phyloP scores from a whole-genome alignment of 2,329 filamentous ascomycete genomes.

The Diaporthe sp. region DNA sequence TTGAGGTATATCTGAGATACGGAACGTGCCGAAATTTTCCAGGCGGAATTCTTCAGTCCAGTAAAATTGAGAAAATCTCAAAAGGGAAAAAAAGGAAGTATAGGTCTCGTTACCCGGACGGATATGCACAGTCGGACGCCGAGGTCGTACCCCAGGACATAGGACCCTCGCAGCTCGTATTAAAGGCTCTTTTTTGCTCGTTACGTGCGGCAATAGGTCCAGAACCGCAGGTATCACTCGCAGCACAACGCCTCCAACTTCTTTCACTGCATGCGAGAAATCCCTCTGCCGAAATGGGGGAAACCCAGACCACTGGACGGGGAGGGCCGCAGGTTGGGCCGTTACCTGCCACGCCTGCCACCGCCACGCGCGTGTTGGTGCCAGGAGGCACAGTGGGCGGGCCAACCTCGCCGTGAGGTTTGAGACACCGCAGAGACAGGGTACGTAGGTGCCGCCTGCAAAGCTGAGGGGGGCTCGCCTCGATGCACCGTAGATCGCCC shows the following conservation, averaged over 20 bases:
- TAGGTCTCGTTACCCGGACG: background rate
- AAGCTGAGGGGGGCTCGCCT: background rate
- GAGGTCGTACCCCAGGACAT: constrained; percentile 5
- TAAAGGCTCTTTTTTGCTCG: background rate
- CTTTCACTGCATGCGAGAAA: background rate
- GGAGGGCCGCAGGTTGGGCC: background rate
- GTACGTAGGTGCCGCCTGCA: background rate
- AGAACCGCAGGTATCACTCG: background rate
- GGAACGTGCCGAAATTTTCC: background rate
- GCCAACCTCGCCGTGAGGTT: constrained; percentile 15
- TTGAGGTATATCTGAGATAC: background rate
- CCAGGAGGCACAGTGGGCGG: constrained; percentile 2
- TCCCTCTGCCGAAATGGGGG: background rate
- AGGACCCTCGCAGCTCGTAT: constrained; percentile 11
- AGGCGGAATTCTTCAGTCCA: background rate
- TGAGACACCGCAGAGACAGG: constrained; percentile 20
- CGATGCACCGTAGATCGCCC: constrained; percentile 26
- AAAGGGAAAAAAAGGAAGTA: constrained; percentile 8
- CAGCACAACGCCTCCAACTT: background rate
- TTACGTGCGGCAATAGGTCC: background rate
- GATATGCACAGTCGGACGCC: constrained; percentile 8
- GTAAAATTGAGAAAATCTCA: background rate
- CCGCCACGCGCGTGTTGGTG: constrained; percentile 29
- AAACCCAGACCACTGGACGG: background rate
- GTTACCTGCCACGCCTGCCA: constrained; percentile 30